Base-by-base conservation (phyloP, 495 filamentous ascomycete genomes). In the Penicillium malachiteum region DNA sequence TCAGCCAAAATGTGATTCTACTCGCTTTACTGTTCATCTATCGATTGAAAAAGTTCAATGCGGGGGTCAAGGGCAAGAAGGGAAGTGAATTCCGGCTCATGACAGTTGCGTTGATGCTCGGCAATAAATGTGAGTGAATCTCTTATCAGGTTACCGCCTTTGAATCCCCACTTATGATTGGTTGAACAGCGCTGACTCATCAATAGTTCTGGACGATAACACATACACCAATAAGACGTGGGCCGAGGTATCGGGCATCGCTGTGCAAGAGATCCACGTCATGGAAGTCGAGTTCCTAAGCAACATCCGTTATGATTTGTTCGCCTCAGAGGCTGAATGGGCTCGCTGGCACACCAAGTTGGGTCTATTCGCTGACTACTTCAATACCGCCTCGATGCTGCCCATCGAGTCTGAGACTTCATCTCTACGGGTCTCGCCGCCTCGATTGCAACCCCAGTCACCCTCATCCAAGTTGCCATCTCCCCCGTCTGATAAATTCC, bases 221-320 rank as follows among this genome's bases (percentile, higher is more conserved):
- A 97, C 95, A 2, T 99, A 97, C 72, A 97, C 95, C 49, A 99
- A 99, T 78, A 96, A 97, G 78, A 97, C 95, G 1, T 99, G 95
- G 95, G 94, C 95, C 12, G 95, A 99, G 62, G 95, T 99, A 41
- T 97, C 95, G 21, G 87, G 90, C 14, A 96, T 99, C 55, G 87
- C 89, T 4, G 95, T 97, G 11, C 85, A 85, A 50, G 95, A 99
- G 71, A 96, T 99, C 40, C 95, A 99, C 66, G 85, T 97, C 38
- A 99, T 99, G 95, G 95, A 99, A 68, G 95, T 99, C 0, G 95
- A 99, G 70, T 99, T 99, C 64, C 79, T 99, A 54, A 96, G 94
- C 78, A 97, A 99, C 67, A 94, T 99, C 84, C 85, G 92, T 63
- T 99, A 99, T 68, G 91, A 88, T 58, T 78, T 99, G 1, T 87